Conservation (phyloP, 2,329 filamentous ascomycete genomes). For the Claviceps paspali region DNA sequence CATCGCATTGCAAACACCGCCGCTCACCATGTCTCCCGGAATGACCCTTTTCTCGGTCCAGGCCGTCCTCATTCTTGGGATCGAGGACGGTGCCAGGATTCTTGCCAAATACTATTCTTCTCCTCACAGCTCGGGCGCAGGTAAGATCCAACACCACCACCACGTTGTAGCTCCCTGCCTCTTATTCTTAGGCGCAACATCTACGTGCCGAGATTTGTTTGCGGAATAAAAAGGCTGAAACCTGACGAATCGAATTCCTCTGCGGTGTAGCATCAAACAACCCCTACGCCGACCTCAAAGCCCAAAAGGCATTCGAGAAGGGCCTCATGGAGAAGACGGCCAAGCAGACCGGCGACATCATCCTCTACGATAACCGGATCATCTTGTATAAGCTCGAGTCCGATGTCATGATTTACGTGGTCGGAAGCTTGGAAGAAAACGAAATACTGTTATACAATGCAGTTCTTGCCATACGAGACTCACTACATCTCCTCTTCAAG, state of each 20-base stretch:
- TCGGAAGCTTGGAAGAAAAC: constrained; percentile 85
- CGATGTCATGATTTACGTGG: constrained; percentile 91
- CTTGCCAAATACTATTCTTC: constrained; percentile 82
- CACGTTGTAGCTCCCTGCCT: background rate
- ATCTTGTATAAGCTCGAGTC: constrained; percentile 97
- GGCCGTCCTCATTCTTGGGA: constrained; percentile 63
- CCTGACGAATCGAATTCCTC: constrained; percentile 2
- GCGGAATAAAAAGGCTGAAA: background rate
- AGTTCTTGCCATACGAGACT: constrained; percentile 77
- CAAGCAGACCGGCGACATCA: constrained; percentile 90
- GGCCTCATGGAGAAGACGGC: constrained; percentile 88
- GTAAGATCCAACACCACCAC: constrained; percentile 10
- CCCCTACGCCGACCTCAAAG: constrained; percentile 77
- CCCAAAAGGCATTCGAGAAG: constrained; percentile 95
- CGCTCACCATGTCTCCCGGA: constrained; percentile 48
- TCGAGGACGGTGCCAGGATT: constrained; percentile 80
- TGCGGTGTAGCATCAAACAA: constrained; percentile 38
- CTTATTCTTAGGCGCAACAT: background rate
- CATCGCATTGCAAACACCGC: constrained; percentile 6
- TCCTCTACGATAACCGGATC: constrained; percentile 91
- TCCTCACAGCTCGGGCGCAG: constrained; percentile 35
- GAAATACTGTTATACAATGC: constrained; percentile 95
- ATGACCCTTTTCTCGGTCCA: constrained; percentile 65
- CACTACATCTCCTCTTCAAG: constrained; percentile 85
- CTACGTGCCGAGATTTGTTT: too few relatives aligned